Evolutionary conservation across 345 rosid species (phyloP).

Genomic region (Gossypium thurberi): DNA sequence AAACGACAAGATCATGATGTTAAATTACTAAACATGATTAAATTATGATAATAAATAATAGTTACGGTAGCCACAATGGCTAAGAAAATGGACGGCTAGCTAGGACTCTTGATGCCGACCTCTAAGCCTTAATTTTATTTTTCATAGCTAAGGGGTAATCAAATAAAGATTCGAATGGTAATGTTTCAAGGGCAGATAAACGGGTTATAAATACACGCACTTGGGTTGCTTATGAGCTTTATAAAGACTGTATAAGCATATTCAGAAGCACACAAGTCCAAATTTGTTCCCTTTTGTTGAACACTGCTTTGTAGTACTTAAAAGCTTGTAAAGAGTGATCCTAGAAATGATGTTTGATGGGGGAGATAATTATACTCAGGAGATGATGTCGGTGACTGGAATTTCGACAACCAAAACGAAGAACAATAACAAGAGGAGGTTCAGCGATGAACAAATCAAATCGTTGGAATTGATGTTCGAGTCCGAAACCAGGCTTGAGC

Average conservation of each 20-base stretch:
- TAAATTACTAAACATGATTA: not conserved
- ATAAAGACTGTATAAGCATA: not conserved
- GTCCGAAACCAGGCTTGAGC: constrained; percentile 65
- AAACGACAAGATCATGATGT: not conserved
- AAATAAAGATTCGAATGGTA: not conserved
- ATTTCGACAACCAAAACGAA: constrained; percentile 26
- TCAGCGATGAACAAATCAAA: constrained; percentile 73
- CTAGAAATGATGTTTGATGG: constrained; percentile 31
- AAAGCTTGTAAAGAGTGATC: not conserved
- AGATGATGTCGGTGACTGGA: constrained; percentile 13
- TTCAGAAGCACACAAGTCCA: not conserved
- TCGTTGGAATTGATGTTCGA: constrained; percentile 67
- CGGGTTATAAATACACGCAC: not conserved
- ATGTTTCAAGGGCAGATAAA: too few relatives aligned
- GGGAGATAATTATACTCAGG: constrained; percentile 31
- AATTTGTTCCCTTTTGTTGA: too few relatives aligned
- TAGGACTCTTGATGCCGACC: constrained; percentile 4
- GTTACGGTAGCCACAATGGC: constrained; percentile 1
- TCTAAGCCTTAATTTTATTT: not conserved
- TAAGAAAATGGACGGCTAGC: constrained; percentile 14
- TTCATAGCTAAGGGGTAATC: not conserved
- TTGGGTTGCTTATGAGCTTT: not conserved
- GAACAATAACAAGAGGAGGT: constrained; percentile 51
- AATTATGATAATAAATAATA: not conserved
- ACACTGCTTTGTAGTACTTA: not conserved